Evolutionary conservation across 352 stramenopile genomes (phyloP).

Genomic region (Phytopythium kandeliae): DNA sequence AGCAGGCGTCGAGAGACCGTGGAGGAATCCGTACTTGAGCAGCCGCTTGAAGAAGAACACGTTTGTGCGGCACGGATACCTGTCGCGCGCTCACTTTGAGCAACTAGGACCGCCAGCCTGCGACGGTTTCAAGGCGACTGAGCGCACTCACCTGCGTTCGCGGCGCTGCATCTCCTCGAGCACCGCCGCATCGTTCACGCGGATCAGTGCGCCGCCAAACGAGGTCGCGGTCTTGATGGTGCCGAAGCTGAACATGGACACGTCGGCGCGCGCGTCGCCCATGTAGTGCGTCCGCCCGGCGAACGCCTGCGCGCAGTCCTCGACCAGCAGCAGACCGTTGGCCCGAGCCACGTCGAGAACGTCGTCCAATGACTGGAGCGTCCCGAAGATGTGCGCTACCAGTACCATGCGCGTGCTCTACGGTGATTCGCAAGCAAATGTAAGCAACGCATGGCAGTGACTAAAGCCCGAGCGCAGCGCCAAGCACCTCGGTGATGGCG

Average conservation of each 20-base stretch:
- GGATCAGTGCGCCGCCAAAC: constrained; percentile 65
- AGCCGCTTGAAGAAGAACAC: constrained; percentile 71
- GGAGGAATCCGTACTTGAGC: constrained; percentile 71
- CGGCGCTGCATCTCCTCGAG: constrained; percentile 63
- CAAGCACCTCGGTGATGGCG: constrained; percentile 28
- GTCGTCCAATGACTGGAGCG: constrained; percentile 45
- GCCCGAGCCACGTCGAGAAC: constrained; percentile 43
- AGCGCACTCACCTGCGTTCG: constrained; percentile 42
- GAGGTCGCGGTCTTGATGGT: constrained; percentile 85
- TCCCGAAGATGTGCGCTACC: constrained; percentile 81
- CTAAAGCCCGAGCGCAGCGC: background rate
- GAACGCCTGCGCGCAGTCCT: constrained; percentile 81
- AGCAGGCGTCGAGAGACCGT: constrained; percentile 61
- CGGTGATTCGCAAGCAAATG: background rate
- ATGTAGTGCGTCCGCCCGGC: constrained; percentile 52
- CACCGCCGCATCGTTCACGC: constrained; percentile 47
- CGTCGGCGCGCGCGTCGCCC: constrained; percentile 50
- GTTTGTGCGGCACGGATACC: constrained; percentile 59
- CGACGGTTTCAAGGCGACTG: too few relatives aligned
- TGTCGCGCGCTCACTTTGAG: too few relatives aligned
- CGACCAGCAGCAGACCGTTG: constrained; percentile 56
- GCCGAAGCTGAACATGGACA: constrained; percentile 87
- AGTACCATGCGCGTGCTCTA: constrained; percentile 65
- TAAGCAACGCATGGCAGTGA: constrained; percentile 7
- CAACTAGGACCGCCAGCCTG: too few relatives aligned